Conservation (phyloP, 2,329 filamentous ascomycete species). For the Venturia oleaginea region DNA sequence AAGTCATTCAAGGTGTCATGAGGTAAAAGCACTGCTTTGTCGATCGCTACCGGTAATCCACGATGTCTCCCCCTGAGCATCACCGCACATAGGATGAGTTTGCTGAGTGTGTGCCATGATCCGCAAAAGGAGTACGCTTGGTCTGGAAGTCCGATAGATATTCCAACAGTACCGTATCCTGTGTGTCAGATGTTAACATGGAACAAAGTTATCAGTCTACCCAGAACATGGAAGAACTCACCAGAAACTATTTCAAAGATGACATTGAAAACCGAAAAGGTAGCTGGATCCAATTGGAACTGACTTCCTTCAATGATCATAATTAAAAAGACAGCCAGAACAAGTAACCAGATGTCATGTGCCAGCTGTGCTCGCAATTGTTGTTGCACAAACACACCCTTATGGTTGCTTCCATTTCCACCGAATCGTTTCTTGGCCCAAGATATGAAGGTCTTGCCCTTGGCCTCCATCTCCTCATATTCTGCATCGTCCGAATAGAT, state of each 20-base stretch:
- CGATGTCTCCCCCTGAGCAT: conserved; percentile 49
- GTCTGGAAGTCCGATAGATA: conserved; percentile 37
- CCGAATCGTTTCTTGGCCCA: conserved; percentile 10
- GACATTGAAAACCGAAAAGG: conserved; percentile 36
- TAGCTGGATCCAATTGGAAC: conserved; percentile 27
- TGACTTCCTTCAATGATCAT: conserved; percentile 34
- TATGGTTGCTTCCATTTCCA: conserved; percentile 19
- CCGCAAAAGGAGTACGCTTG: conserved; percentile 39
- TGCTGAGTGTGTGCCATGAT: conserved; percentile 40
- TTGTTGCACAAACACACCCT: conserved; percentile 31
- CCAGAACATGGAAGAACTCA: conserved; percentile 22
- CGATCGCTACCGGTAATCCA: conserved; percentile 46
- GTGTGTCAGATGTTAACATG: not conserved
- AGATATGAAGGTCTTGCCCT: not conserved
- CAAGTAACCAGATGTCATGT: conserved; percentile 38
- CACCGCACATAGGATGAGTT: conserved; percentile 45
- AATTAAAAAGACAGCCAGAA: conserved; percentile 37
- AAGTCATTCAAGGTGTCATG: conserved; percentile 23
- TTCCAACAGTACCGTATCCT: conserved; percentile 33
- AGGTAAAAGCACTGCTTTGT: conserved; percentile 36
- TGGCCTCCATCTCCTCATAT: conserved; percentile 15
- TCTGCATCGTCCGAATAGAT: conserved; percentile 40
- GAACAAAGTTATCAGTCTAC: not conserved
- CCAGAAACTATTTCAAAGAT: conserved; percentile 37
- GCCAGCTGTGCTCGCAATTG: conserved; percentile 39